These are phyloP conservation scores for Ustilago tritici DNA, from an alignment of 1,284 basidiomycete species.

Conservation along the genomic window DNA sequence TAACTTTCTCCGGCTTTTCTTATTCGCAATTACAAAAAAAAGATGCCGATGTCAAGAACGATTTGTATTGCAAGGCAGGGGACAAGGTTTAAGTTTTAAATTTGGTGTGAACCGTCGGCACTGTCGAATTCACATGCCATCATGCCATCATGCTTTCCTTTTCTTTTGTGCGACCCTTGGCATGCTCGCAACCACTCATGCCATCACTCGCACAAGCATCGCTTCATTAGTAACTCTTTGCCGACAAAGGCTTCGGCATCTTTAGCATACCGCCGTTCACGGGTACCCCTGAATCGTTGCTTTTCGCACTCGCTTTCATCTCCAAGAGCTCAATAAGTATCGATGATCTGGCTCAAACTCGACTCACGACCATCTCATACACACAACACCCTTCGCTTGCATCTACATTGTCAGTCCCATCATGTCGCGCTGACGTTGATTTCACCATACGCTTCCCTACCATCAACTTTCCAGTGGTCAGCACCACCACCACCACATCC, in stretches of 20 bases:
- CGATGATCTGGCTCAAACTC: too few species aligned
- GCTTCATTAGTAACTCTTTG: too few species aligned
- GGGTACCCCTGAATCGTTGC: too few species aligned
- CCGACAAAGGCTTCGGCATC: too few species aligned
- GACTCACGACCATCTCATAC: conserved; percentile 10
- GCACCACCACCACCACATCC: background rate
- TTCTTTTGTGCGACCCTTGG: background rate
- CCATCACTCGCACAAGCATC: too few species aligned
- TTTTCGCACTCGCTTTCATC: too few species aligned
- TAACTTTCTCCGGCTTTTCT: background rate
- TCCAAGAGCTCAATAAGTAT: too few species aligned
- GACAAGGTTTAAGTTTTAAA: background rate
- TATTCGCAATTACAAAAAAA: background rate
- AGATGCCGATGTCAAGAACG: background rate
- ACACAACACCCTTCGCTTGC: background rate
- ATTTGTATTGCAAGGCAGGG: background rate
- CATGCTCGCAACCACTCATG: too few species aligned
- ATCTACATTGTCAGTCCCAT: background rate
- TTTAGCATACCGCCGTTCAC: too few species aligned
- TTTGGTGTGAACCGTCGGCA: conserved; percentile 4
- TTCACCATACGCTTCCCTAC: background rate
- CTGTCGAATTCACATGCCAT: background rate
- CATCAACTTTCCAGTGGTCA: background rate
- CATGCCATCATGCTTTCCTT: conserved; percentile 1
- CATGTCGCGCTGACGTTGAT: conserved; percentile 16